Percentiles rank a stretch among this genome's conserved stretches.
Evolutionary conservation across 306 rosid genomes (phyloP).

Genomic region (Citrullus mucosospermus): DNA sequence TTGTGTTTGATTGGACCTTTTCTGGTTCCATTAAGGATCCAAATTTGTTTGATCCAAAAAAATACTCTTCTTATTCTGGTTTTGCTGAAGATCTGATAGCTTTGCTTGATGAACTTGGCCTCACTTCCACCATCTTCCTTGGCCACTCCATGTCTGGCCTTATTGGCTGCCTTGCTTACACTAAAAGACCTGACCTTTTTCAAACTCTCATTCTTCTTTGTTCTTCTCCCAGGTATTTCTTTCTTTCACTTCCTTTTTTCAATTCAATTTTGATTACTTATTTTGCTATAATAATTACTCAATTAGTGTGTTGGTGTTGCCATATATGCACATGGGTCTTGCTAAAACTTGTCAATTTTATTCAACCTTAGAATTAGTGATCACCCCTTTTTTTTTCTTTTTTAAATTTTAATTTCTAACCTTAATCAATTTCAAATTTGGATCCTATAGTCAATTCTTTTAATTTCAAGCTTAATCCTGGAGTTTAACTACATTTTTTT

Average conservation of each 20-base stretch:
- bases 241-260: too few relatives aligned
- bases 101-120: conserved; percentile 38
- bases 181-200: conserved; percentile 65
- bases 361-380: too few relatives aligned
- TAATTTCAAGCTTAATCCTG: too few relatives aligned
- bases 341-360: too few relatives aligned
- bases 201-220: conserved; percentile 51
- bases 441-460: too few relatives aligned
- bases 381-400: background rate
- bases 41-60: conserved; percentile 36
- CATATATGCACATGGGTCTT: too few relatives aligned
- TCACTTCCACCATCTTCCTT: conserved; percentile 33
- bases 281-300: too few relatives aligned
- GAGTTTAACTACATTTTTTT: too few relatives aligned
- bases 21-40: conserved; percentile 39
- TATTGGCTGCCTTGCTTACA: conserved; percentile 84
- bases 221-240: conserved; percentile 71
- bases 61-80: conserved; percentile 38
- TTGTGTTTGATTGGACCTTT: conserved; percentile 78
- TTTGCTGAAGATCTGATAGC: conserved; percentile 51
- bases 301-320: too few relatives aligned
- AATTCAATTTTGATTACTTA: too few relatives aligned
- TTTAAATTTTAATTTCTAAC: too few relatives aligned
- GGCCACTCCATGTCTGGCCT: conserved; percentile 98
- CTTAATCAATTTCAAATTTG: too few relatives aligned